phyloP scores from a whole-genome alignment of 2,329 filamentous ascomycete genomes.

The Pleurostoma richardsiae region DNA sequence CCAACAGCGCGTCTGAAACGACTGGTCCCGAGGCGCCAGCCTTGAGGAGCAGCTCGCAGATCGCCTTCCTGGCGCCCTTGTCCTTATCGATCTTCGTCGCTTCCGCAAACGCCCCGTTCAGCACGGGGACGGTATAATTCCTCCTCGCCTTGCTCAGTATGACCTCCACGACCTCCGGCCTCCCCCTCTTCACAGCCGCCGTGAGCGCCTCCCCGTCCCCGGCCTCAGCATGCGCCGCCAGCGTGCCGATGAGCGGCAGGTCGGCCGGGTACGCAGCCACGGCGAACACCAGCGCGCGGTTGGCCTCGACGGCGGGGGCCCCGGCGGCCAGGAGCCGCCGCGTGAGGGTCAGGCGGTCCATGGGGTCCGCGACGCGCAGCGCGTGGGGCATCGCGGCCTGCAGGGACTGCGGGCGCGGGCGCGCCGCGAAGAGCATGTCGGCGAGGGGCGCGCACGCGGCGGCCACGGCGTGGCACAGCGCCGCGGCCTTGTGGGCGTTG shows the following conservation, averaged over 20 bases:
- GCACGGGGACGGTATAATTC: constrained; percentile 28
- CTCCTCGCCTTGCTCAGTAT: constrained; percentile 29
- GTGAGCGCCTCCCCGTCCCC: constrained; percentile 44
- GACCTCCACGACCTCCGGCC: constrained; percentile 38
- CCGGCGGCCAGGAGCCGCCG: constrained; percentile 45
- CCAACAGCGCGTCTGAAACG: constrained; percentile 44
- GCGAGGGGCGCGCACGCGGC: constrained; percentile 37
- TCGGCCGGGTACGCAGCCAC: constrained; percentile 43
- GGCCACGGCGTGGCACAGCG: constrained; percentile 45
- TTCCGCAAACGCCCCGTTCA: constrained; percentile 36
- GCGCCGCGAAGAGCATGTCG: constrained; percentile 40
- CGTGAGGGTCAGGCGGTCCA: constrained; percentile 45
- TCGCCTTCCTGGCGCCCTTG: constrained; percentile 30
- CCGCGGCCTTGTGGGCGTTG: constrained; percentile 46
- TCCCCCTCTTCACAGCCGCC: constrained; percentile 38
- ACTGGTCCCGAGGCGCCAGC: constrained; percentile 38
- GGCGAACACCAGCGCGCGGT: constrained; percentile 45
- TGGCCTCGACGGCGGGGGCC: constrained; percentile 40
- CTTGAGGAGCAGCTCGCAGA: constrained; percentile 39
- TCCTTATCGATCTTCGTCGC: constrained; percentile 33
- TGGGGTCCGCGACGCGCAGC: constrained; percentile 42
- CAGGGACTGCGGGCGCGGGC: constrained; percentile 36
- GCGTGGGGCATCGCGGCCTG: constrained; percentile 46
- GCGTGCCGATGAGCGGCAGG: constrained; percentile 36
- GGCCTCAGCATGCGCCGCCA: constrained; percentile 42